Base-by-base conservation (phyloP, 1,284 basidiomycete genomes). In the Ustilago bromivora region DNA sequence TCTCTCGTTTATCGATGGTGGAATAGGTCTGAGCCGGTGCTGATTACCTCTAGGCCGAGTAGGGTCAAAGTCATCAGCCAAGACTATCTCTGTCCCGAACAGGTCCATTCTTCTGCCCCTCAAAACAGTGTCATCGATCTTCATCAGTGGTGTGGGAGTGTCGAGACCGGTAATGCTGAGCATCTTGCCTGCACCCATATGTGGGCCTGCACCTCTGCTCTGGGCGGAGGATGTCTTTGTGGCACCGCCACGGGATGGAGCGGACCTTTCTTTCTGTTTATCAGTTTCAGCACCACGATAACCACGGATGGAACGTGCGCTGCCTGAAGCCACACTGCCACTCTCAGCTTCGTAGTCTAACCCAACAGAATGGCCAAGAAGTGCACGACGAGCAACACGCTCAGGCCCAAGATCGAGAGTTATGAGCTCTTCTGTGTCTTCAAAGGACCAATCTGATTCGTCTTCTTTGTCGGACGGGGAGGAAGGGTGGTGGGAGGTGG, bases 151-250 rank as follows among this genome's bases (percentile, higher is more conserved):
- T 9, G 36, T 32, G 4, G 53, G 1, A 3, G 72, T 75, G 19
- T 75, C 62, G 17, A 78, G 57, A 1, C 76, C 76, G 1, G 72
- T 78, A 15, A 78, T 53, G 28, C 68, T 66, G 4, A 78, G 57
- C 56, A 55, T 51, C 17, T 74, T 68, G 0, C 71, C 71, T 0
- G 67, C 57, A 15, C 46, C 76, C 2, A 71, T 15, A 23, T 70
- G 76, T 2, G 36, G 40, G 8, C 31, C 57, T 19, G 31, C 47
- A n/a, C 31, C 47, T 17, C 40, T 23, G 10, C 15, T 47, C 28
- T 51, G 31, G 8, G 23, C 15, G 11, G 49, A 51, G 49, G 49
- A 6, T 1, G 43, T 10, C n/a, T 46, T 38, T 19, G 19, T 31
- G 23, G 23, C 13, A 17, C 13, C 13, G 28, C 31, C 28, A 28